phyloP scores from a whole-genome alignment of 352 stramenopile genomes.

The Pythium phragmitis region DNA sequence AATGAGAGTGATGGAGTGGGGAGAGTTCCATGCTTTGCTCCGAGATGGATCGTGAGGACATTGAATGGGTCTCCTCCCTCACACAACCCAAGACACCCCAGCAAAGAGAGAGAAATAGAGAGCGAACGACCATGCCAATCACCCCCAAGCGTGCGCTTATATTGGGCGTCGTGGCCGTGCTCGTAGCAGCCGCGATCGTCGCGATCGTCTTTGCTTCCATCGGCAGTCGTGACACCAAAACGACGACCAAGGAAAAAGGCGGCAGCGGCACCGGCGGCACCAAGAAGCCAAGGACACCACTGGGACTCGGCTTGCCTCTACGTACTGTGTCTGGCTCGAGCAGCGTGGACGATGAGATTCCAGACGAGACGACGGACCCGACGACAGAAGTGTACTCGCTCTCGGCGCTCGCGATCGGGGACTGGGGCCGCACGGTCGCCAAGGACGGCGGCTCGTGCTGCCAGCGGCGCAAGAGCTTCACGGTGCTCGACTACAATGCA shows the following conservation, averaged over 20 bases:
- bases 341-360: constrained; percentile 11
- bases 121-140: constrained; percentile 8
- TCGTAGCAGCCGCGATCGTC: constrained; percentile 22
- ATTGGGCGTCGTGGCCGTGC: constrained; percentile 16
- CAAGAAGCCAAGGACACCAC: not conserved
- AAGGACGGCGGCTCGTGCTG: constrained; percentile 42
- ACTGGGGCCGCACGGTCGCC: constrained; percentile 38
- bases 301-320: too few species aligned
- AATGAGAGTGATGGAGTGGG: not conserved
- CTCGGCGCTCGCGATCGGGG: constrained; percentile 38
- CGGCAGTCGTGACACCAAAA: not conserved
- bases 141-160: constrained; percentile 16
- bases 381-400: constrained; percentile 33
- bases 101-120: not conserved
- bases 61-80: too few species aligned
- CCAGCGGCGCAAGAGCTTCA: constrained; percentile 28
- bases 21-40: not conserved
- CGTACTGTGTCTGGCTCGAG: not conserved
- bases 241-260: constrained; percentile 9
- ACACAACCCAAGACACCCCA: not conserved
- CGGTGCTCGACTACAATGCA: constrained; percentile 34
- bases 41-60: not conserved
- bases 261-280: not conserved
- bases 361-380: constrained; percentile 28
- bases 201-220: constrained; percentile 24